phyloP scores from a whole-genome alignment of 148 eudicot species.

The Fagopyrum tataricum region DNA sequence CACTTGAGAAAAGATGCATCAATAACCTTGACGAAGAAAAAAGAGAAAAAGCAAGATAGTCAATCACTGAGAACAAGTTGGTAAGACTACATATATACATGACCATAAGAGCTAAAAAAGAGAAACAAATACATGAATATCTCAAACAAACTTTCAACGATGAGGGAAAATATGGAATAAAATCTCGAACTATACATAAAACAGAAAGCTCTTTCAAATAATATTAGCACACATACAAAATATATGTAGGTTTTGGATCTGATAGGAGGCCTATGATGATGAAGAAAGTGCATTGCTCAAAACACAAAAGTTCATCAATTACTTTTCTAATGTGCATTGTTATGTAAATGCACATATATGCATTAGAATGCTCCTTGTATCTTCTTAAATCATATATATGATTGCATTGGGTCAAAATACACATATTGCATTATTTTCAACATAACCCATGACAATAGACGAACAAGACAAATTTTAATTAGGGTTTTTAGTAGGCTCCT shows the following conservation, averaged over 20 bases:
- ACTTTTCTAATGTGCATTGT: background rate
- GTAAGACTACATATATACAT: background rate
- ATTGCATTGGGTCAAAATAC: too few relatives aligned
- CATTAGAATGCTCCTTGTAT: background rate
- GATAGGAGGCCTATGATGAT: background rate
- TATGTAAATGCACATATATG: background rate
- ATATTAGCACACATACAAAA: background rate
- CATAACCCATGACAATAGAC: too few relatives aligned
- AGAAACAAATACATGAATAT: background rate
- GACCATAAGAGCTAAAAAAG: conserved; percentile 1
- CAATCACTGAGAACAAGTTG: background rate
- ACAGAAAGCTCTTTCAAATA: background rate
- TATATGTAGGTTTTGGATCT: background rate
- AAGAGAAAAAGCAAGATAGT: background rate
- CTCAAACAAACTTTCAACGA: background rate
- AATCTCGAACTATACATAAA: background rate
- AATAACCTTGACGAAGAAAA: background rate
- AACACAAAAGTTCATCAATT: too few relatives aligned
- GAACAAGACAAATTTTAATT: too few relatives aligned
- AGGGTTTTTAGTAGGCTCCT: too few relatives aligned
- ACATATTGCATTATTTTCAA: too few relatives aligned
- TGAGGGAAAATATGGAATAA: background rate
- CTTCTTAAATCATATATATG: background rate
- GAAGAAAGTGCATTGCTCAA: background rate
- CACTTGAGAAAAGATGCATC: conserved; percentile 3